These are phyloP conservation scores for Myrica gale DNA, from an alignment of 306 rosid species.

Conservation along the genomic window DNA sequence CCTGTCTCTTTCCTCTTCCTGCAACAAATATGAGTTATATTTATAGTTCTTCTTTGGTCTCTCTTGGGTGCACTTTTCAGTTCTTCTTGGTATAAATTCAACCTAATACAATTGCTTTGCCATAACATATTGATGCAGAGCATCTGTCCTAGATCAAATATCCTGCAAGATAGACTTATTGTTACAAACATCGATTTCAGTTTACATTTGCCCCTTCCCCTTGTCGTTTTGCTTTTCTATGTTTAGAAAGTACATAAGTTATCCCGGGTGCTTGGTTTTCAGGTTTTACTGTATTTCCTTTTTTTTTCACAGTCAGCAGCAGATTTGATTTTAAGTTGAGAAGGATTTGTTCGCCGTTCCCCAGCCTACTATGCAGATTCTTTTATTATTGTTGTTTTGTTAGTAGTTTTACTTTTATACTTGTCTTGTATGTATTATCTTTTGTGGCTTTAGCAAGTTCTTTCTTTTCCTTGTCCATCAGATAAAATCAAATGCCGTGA, in stretches of 20 bases:
- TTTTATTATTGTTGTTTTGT: neutral
- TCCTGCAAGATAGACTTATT: neutral
- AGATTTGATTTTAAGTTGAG: neutral
- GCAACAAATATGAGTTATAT: neutral
- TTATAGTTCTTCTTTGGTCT: neutral
- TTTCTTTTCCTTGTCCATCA: slow-evolving; percentile 28
- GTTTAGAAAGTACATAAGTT: neutral
- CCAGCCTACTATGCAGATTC: neutral
- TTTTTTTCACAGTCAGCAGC: neutral
- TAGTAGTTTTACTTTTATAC: too few relatives aligned
- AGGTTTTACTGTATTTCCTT: neutral
- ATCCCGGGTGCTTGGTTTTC: neutral
- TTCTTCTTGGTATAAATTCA: neutral
- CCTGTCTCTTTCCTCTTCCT: neutral
- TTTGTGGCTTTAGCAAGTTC: slow-evolving; percentile 14
- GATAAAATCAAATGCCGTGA: slow-evolving; percentile 97
- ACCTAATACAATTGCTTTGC: neutral
- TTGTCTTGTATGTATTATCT: neutral
- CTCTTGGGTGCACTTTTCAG: neutral
- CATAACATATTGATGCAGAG: neutral
- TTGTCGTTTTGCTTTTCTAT: neutral
- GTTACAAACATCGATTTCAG: neutral
- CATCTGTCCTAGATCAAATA: neutral
- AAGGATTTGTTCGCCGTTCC: neutral
- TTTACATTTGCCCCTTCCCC: neutral